Percentiles rank a stretch among this genome's conserved stretches.
Conservation (phyloP, 352 stramenopile species). For the Pelagophyceae sp. region DNA sequence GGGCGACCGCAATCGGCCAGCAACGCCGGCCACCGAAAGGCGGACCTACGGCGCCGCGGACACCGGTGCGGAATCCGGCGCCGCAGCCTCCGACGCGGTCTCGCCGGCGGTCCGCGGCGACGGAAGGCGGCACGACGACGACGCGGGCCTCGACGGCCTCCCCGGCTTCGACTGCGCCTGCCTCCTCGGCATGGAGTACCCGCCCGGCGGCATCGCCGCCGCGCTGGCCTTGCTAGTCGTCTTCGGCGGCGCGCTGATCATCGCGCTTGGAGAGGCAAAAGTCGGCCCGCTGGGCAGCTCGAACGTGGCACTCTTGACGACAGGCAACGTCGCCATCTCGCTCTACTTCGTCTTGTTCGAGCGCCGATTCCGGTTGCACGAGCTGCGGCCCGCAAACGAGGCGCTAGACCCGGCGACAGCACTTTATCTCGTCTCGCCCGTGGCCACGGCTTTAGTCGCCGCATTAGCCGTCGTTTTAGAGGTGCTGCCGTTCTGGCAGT, state of each 20-base stretch:
- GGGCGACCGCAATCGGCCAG: not conserved
- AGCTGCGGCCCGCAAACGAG: not conserved
- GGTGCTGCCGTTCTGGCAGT: not conserved
- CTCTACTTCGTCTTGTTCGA: not conserved
- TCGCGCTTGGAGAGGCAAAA: not conserved
- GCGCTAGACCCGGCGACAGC: not conserved
- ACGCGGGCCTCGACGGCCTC: not conserved
- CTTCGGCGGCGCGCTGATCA: constrained; percentile 4
- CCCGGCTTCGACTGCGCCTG: not conserved
- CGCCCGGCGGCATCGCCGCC: not conserved
- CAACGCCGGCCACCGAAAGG: not conserved
- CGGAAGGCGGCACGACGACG: not conserved
- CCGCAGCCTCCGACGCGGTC: not conserved
- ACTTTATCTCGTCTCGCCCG: not conserved
- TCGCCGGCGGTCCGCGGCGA: not conserved
- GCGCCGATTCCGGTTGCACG: not conserved
- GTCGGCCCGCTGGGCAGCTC: not conserved
- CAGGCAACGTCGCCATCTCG: not conserved
- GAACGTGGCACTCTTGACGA: not conserved
- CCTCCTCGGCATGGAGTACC: not conserved
- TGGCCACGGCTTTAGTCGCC: not conserved
- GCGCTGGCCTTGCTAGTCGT: not conserved
- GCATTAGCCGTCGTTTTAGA: not conserved
- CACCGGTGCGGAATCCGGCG: not conserved
- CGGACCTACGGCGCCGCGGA: not conserved